Conservation (phyloP, 768 basidiomycete genomes). For the Lactarius trivialis region DNA sequence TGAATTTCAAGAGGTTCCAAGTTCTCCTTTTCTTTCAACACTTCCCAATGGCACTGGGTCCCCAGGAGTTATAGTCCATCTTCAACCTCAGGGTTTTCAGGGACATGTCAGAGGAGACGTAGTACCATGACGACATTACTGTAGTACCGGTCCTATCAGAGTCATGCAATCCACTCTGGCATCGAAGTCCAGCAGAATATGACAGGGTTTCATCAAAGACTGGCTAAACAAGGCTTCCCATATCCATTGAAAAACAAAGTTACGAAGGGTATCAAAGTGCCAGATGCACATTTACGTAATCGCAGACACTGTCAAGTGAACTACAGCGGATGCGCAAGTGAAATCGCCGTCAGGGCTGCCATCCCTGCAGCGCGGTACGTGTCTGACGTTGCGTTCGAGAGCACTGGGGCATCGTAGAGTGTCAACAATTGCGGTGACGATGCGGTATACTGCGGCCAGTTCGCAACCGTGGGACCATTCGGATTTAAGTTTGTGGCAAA, state of each 20-base stretch:
- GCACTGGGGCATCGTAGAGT: constrained; percentile 9
- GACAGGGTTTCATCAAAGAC: background rate
- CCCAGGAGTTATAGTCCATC: too few relatives aligned
- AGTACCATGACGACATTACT: too few relatives aligned
- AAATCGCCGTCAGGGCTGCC: background rate
- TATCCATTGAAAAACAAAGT: background rate
- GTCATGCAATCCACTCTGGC: background rate
- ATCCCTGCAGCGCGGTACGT: constrained; percentile 20
- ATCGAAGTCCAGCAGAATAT: background rate
- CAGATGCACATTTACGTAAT: background rate
- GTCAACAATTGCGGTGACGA: constrained; percentile 11
- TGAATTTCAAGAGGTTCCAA: too few relatives aligned
- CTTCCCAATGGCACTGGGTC: too few relatives aligned
- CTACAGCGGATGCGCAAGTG: background rate
- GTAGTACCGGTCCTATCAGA: too few relatives aligned
- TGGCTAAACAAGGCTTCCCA: background rate
- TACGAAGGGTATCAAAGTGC: background rate
- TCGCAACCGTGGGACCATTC: constrained; percentile 20
- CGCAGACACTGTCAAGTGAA: background rate
- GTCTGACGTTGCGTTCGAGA: constrained; percentile 17
- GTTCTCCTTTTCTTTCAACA: too few relatives aligned
- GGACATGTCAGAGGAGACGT: too few relatives aligned
- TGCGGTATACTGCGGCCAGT: constrained; percentile 19
- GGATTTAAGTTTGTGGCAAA: constrained; percentile 28
- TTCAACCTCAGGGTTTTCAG: too few relatives aligned